phyloP scores from a whole-genome alignment of 2,329 filamentous ascomycete species.

The Monosporascus sp. region DNA sequence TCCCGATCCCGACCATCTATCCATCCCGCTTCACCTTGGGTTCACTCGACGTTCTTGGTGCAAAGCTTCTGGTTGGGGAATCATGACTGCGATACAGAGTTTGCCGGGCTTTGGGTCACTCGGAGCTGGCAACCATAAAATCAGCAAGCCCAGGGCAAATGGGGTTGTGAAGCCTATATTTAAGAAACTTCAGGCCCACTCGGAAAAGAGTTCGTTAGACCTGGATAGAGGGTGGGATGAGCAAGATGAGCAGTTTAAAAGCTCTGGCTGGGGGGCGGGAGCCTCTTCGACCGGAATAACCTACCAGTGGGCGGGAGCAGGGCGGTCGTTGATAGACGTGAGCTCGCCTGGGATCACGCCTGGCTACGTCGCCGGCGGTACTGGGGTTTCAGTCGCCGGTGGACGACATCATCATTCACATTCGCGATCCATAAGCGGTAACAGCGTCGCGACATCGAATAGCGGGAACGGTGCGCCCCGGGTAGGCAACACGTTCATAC shows the following conservation, averaged over 20 bases:
- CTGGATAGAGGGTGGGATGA: slow-evolving; percentile 56
- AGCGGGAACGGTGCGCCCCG: slow-evolving; percentile 34
- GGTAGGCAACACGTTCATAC: slow-evolving; percentile 49
- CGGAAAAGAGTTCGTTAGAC: slow-evolving; percentile 59
- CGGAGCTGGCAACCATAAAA: slow-evolving; percentile 26
- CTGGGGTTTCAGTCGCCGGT: slow-evolving; percentile 6
- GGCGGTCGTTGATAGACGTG: neutral
- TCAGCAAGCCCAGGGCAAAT: slow-evolving; percentile 42
- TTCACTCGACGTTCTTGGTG: neutral
- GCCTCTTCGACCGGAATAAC: neutral
- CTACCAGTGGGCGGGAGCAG: slow-evolving; percentile 15
- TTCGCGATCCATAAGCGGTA: slow-evolving; percentile 52
- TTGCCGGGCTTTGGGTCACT: slow-evolving; percentile 23
- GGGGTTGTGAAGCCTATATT: slow-evolving; percentile 56
- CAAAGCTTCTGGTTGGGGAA: neutral
- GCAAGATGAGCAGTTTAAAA: slow-evolving; percentile 36
- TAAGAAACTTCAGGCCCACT: slow-evolving; percentile 49
- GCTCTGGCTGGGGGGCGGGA: slow-evolving; percentile 17
- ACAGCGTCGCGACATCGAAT: slow-evolving; percentile 49
- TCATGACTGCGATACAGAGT: slow-evolving; percentile 33
- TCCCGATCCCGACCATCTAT: neutral
- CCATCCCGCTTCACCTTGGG: neutral
- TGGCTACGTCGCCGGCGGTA: slow-evolving; percentile 14
- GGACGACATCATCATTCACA: slow-evolving; percentile 13
- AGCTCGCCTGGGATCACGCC: neutral